Percentiles rank a stretch among this genome's conserved stretches.
Evolutionary conservation across 2,329 filamentous ascomycete genomes (phyloP).

Genomic region (Exserohilum rostratum): DNA sequence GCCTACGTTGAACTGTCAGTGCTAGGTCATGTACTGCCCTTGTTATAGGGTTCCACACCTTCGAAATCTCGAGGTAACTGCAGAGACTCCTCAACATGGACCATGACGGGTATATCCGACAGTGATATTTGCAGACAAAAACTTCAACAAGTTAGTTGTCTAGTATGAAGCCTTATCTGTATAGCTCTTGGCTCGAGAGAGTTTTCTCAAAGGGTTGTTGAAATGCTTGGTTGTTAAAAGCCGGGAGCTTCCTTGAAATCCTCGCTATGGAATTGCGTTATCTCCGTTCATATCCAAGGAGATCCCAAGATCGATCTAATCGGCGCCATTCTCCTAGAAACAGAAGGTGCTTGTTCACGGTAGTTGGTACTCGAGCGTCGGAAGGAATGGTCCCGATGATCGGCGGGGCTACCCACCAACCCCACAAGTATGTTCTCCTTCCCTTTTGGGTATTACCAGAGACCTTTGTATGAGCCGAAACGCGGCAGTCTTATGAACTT

Average conservation of each 20-base stretch:
- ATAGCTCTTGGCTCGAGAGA: too few species aligned
- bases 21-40: neutral
- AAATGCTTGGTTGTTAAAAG: neutral
- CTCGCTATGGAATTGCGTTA: neutral
- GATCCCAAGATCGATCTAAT: neutral
- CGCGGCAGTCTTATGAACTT: neutral
- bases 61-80: constrained; percentile 50
- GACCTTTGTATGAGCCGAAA: neutral
- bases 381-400: constrained; percentile 10
- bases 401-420: constrained; percentile 1
- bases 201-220: too few species aligned
- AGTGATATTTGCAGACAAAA: too few species aligned
- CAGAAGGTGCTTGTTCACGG: neutral
- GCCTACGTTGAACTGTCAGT: neutral
- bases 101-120: constrained; percentile 17
- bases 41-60: constrained; percentile 21
- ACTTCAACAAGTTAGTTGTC: too few species aligned
- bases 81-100: constrained; percentile 42
- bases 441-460: neutral
- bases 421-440: constrained; percentile 8
- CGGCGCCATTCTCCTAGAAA: neutral
- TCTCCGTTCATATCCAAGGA: neutral
- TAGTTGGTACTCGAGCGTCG: neutral
- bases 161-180: too few species aligned
- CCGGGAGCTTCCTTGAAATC: neutral